Evolutionary conservation across 2,329 filamentous ascomycete genomes (phyloP).

Genomic region (Nemania sp.): DNA sequence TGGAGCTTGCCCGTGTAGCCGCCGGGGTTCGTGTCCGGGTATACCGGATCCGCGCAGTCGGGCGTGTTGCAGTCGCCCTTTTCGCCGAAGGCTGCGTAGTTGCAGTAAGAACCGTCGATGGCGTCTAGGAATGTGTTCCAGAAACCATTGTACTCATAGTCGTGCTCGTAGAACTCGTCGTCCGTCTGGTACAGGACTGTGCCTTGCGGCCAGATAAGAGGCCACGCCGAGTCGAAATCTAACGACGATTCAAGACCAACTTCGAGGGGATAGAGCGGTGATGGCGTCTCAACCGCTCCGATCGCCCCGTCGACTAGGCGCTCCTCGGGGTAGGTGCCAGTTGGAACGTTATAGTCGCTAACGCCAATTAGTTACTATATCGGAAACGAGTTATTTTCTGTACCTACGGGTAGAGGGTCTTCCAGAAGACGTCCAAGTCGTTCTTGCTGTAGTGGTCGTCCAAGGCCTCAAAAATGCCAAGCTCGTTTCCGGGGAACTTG

Average conservation of each 20-base stretch:
- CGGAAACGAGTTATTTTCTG: not conserved
- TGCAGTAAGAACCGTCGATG: constrained; percentile 46
- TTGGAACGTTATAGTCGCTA: constrained; percentile 44
- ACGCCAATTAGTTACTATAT: constrained; percentile 2
- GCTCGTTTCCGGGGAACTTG: constrained; percentile 42
- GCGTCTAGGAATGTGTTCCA: constrained; percentile 43
- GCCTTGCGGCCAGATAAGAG: constrained; percentile 43
- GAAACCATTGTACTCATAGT: constrained; percentile 50
- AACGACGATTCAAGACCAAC: constrained; percentile 45
- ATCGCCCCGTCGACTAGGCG: constrained; percentile 53
- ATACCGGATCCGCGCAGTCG: constrained; percentile 40
- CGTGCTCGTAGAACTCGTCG: constrained; percentile 47
- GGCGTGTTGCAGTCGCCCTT: constrained; percentile 42
- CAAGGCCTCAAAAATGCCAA: constrained; percentile 52
- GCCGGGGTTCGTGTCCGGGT: constrained; percentile 39
- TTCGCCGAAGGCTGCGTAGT: constrained; percentile 42
- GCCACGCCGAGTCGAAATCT: constrained; percentile 44
- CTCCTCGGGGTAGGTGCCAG: constrained; percentile 52
- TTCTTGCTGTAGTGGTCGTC: constrained; percentile 54
- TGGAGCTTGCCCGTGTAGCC: constrained; percentile 40
- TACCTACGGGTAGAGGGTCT: constrained; percentile 46
- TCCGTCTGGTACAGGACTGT: constrained; percentile 44
- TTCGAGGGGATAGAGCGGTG: constrained; percentile 39
- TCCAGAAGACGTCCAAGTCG: constrained; percentile 53
- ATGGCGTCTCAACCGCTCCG: constrained; percentile 43